Evolutionary conservation across 257 asterid species (phyloP).

Genomic region (Eucommia ulmoides): DNA sequence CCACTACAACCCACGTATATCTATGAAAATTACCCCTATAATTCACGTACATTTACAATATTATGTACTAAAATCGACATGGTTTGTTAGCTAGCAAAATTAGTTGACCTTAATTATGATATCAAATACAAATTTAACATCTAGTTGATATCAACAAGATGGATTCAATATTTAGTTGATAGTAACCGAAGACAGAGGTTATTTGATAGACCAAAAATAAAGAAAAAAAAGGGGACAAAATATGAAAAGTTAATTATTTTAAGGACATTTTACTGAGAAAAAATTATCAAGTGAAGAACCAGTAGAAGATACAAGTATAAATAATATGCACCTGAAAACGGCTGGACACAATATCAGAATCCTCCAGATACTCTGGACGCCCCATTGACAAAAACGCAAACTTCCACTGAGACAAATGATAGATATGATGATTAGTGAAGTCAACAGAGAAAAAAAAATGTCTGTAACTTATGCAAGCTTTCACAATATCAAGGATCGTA

Average conservation of each 20-base stretch:
- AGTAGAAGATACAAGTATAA: conserved; percentile 9
- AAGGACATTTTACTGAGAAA: too few relatives aligned
- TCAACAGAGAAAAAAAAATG: background rate
- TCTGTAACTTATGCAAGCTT: background rate
- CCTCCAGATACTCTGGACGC: conserved; percentile 71
- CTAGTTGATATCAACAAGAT: too few relatives aligned
- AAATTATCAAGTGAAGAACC: too few relatives aligned
- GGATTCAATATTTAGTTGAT: too few relatives aligned
- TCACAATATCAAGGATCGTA: background rate
- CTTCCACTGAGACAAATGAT: conserved; percentile 44
- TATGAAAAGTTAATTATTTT: too few relatives aligned
- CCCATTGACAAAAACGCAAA: conserved; percentile 59
- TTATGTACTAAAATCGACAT: too few relatives aligned
- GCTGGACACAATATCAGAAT: conserved; percentile 45
- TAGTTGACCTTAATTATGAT: too few relatives aligned
- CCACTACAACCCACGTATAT: too few relatives aligned
- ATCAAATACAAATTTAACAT: too few relatives aligned
- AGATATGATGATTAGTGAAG: background rate
- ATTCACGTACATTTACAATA: too few relatives aligned
- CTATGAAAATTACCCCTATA: too few relatives aligned
- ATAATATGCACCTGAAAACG: conserved; percentile 45
- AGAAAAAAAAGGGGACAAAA: background rate
- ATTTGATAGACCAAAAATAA: background rate
- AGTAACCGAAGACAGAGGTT: background rate
- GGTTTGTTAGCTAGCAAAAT: too few relatives aligned